Conservation (phyloP, 345 rosid species). For the Eucalyptus sideroxylon region DNA sequence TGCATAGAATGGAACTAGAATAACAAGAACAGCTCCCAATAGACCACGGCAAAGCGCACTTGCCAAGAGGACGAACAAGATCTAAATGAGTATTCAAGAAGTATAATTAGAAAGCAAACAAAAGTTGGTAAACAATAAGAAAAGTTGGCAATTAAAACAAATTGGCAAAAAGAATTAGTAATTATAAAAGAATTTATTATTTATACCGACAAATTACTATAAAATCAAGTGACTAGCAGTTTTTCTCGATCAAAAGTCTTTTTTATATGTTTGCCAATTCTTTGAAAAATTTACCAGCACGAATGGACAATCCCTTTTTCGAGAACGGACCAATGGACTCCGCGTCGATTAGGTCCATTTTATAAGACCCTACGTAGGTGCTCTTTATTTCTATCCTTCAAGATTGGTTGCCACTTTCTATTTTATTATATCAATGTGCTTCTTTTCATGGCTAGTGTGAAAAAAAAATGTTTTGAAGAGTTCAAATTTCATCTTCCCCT, state of each 20-base stretch:
- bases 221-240: not conserved
- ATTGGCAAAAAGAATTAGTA: not conserved
- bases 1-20: too few relatives aligned
- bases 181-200: not conserved
- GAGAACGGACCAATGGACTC: not conserved
- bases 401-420: not conserved
- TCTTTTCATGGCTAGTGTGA: not conserved
- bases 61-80: too few relatives aligned
- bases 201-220: not conserved
- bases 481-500: not conserved
- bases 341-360: not conserved
- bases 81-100: not conserved
- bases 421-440: not conserved
- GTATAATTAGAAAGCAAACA: not conserved
- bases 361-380: not conserved
- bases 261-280: not conserved
- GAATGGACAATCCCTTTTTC: not conserved
- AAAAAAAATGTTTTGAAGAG: not conserved
- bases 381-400: not conserved
- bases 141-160: not conserved
- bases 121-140: not conserved
- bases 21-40: too few relatives aligned
- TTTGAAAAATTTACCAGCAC: not conserved
- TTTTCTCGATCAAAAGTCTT: not conserved
- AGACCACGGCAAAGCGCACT: too few relatives aligned